Conservation (phyloP, 1,284 basidiomycete species). For the Psilocybe mexicana region DNA sequence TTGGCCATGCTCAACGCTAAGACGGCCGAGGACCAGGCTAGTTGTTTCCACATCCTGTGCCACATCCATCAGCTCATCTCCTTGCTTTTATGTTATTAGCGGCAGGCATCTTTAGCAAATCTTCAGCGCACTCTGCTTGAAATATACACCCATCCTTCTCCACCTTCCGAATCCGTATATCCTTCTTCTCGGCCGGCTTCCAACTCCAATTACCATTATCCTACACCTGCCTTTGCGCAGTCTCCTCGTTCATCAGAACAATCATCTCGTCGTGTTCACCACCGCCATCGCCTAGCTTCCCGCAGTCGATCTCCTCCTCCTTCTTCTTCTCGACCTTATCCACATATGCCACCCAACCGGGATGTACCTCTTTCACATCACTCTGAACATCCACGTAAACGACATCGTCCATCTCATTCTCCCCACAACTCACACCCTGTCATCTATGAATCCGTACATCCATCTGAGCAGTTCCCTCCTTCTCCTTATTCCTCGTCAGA, state of each 20-base stretch:
- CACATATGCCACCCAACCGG: constrained; percentile 31
- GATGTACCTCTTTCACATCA: constrained; percentile 32
- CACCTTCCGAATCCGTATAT: constrained; percentile 22
- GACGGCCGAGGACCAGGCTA: constrained; percentile 81
- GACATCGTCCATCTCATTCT: constrained; percentile 45
- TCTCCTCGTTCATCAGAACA: constrained; percentile 31
- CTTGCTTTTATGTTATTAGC: constrained; percentile 37
- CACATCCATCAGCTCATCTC: constrained; percentile 2
- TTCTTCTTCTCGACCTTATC: constrained; percentile 22
- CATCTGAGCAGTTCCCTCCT: constrained; percentile 43
- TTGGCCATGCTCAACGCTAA: constrained; percentile 88
- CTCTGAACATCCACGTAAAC: constrained; percentile 45
- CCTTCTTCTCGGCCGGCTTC: constrained; percentile 22
- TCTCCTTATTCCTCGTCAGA: constrained; percentile 50
- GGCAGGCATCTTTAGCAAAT: constrained; percentile 65
- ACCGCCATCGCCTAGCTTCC: constrained; percentile 30
- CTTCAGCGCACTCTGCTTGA: constrained; percentile 72
- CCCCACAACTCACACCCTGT: constrained; percentile 32
- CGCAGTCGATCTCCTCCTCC: constrained; percentile 41
- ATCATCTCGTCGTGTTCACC: constrained; percentile 28
- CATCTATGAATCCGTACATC: constrained; percentile 35
- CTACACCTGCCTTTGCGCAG: constrained; percentile 35
- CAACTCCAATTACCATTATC: constrained; percentile 34
- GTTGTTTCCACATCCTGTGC: constrained; percentile 13
- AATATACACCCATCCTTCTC: constrained; percentile 43